Evolutionary conservation across 208 protist genomes (phyloP).

Genomic region (Strigomonas culicis): DNA sequence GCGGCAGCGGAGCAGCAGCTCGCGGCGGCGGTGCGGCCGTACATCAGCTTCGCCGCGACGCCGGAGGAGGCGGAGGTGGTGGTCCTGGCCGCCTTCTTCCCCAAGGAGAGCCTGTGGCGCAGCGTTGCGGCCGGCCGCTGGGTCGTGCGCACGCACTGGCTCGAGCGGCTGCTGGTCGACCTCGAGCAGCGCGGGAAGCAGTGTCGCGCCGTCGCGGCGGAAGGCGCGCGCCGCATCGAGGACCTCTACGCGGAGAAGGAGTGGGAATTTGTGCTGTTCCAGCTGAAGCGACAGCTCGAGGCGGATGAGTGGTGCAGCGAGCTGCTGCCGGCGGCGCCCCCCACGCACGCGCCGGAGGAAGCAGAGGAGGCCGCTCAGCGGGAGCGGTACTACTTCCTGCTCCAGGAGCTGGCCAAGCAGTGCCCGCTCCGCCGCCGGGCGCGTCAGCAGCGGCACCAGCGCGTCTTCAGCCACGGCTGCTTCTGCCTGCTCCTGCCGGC

Average conservation of each 20-base stretch:
- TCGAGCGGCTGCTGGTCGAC: neutral
- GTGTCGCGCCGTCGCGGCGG: neutral
- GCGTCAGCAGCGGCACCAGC: too few relatives aligned
- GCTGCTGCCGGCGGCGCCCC: too few relatives aligned
- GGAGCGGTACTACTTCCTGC: too few relatives aligned
- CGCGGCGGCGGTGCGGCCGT: neutral
- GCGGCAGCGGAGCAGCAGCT: neutral
- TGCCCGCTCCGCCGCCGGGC: too few relatives aligned
- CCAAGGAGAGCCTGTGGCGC: neutral
- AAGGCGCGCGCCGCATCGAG: neutral
- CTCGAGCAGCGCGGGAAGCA: neutral
- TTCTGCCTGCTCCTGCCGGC: too few relatives aligned
- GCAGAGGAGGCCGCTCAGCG: too few relatives aligned
- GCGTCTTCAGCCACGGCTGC: too few relatives aligned
- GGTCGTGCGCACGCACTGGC: neutral
- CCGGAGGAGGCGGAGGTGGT: neutral
- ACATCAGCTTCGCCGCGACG: neutral
- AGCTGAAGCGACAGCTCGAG: neutral
- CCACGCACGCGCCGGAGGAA: neutral
- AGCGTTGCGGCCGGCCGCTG: slow-evolving; percentile 2
- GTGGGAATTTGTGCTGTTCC: neutral
- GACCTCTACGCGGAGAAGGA: neutral
- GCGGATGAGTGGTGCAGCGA: too few relatives aligned
- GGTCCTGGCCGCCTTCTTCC: neutral
- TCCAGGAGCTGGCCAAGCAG: too few relatives aligned